Conservation (phyloP, 2,329 filamentous ascomycete genomes). For the Apiospora saccharicola region DNA sequence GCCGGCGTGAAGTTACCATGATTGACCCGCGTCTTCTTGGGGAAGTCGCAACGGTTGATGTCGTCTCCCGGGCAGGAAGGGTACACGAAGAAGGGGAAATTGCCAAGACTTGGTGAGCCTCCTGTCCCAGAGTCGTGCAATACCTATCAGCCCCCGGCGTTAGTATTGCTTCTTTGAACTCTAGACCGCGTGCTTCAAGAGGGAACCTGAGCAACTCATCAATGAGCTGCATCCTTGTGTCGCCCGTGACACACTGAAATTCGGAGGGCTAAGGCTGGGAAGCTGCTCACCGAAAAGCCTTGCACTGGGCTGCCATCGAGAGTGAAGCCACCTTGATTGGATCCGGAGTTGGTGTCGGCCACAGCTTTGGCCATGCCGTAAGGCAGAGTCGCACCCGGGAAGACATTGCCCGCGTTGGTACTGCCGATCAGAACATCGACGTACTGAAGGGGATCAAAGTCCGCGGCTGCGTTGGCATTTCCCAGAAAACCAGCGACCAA, state of each 20-base stretch:
- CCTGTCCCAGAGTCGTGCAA: constrained; percentile 68
- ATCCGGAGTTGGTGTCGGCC: constrained; percentile 60
- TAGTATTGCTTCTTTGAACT: background rate
- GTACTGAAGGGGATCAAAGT: constrained; percentile 48
- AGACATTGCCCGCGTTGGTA: constrained; percentile 55
- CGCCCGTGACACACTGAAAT: background rate
- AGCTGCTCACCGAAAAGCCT: constrained; percentile 55
- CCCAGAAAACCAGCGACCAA: background rate
- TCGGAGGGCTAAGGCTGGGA: background rate
- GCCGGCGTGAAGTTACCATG: constrained; percentile 56
- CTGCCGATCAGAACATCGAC: constrained; percentile 63
- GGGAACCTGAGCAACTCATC: background rate
- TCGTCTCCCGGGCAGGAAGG: constrained; percentile 66
- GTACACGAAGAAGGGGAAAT: constrained; percentile 77
- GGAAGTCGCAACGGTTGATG: constrained; percentile 68
- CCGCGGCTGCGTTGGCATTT: constrained; percentile 24
- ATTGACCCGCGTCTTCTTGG: constrained; percentile 51
- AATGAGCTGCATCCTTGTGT: background rate
- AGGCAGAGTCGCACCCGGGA: constrained; percentile 49
- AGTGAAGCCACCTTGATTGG: constrained; percentile 65
- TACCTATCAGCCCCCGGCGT: constrained; percentile 30
- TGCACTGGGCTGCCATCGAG: constrained; percentile 57
- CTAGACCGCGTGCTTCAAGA: background rate
- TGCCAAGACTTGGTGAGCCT: constrained; percentile 69
- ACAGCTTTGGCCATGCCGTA: constrained; percentile 63